Conservation (phyloP, 2,329 filamentous ascomycete genomes). For the Neocucurbitaria cava region DNA sequence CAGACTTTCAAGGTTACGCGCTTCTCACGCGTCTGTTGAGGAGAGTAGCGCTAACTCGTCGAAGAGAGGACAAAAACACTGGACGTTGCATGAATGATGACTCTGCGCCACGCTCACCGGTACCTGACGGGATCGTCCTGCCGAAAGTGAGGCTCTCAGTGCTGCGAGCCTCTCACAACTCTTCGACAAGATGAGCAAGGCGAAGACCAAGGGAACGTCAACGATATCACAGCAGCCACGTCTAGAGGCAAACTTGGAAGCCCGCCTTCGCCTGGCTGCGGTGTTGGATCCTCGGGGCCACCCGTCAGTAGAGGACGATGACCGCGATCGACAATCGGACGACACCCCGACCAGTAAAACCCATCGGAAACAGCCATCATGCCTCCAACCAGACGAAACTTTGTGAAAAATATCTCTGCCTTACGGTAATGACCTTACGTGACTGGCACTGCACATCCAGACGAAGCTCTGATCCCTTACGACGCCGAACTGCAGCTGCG, state of each 20-base stretch:
- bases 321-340: background rate
- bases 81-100: constrained; percentile 19
- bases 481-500: background rate
- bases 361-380: background rate
- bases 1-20: constrained; percentile 3
- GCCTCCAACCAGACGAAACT: background rate
- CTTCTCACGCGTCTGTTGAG: constrained; percentile 24
- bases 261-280: background rate
- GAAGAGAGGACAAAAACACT: constrained; percentile 16
- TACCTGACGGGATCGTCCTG: background rate
- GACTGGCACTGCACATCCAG: background rate
- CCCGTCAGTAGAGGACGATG: constrained; percentile 13
- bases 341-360: constrained; percentile 4
- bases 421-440: too few species aligned
- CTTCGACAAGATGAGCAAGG: background rate
- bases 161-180: constrained; percentile 3
- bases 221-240: background rate
- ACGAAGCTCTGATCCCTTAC: background rate
- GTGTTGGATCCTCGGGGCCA: constrained; percentile 5
- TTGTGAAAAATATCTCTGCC: background rate
- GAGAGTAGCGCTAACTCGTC: constrained; percentile 15
- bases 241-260: background rate
- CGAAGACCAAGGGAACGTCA: constrained; percentile 3
- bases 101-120: constrained; percentile 8
- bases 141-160: background rate